Conservation (phyloP, 1,284 basidiomycete genomes). For the Ceratobasidium sp. region DNA sequence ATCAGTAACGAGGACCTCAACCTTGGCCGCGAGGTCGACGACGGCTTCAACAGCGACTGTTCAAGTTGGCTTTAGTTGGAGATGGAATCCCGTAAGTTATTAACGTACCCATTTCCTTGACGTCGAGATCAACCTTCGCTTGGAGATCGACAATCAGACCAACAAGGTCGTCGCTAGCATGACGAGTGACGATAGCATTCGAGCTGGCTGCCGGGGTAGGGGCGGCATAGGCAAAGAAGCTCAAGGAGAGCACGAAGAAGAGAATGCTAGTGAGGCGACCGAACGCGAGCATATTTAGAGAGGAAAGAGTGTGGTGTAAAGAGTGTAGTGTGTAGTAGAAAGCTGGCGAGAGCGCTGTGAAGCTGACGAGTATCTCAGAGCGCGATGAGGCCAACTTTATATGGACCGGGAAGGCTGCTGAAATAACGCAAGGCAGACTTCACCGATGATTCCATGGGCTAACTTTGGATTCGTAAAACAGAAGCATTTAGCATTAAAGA, state of each 20-base stretch:
- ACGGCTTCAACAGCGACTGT: not conserved
- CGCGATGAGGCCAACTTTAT: too few species aligned
- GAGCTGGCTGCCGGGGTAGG: not conserved
- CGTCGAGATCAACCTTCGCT: not conserved
- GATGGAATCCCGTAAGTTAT: not conserved
- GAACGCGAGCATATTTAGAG: not conserved
- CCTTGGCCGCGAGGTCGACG: not conserved
- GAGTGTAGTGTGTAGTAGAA: not conserved
- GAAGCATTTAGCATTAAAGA: too few species aligned
- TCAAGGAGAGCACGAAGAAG: constrained; percentile 19
- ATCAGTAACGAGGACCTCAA: not conserved
- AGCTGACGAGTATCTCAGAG: too few species aligned
- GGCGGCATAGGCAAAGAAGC: constrained; percentile 1
- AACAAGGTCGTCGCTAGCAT: not conserved
- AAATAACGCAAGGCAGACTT: too few species aligned
- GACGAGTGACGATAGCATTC: not conserved
- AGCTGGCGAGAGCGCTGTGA: too few species aligned
- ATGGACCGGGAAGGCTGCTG: too few species aligned
- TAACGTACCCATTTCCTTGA: not conserved
- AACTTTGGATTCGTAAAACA: too few species aligned
- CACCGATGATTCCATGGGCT: too few species aligned
- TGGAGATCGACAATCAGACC: not conserved
- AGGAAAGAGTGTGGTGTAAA: not conserved
- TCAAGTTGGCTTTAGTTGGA: not conserved
- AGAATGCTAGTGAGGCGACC: not conserved